These are phyloP conservation scores for Blastobotrys arbuscula DNA, from an alignment of 1,139 yeast genomes.

Conservation along the genomic window DNA sequence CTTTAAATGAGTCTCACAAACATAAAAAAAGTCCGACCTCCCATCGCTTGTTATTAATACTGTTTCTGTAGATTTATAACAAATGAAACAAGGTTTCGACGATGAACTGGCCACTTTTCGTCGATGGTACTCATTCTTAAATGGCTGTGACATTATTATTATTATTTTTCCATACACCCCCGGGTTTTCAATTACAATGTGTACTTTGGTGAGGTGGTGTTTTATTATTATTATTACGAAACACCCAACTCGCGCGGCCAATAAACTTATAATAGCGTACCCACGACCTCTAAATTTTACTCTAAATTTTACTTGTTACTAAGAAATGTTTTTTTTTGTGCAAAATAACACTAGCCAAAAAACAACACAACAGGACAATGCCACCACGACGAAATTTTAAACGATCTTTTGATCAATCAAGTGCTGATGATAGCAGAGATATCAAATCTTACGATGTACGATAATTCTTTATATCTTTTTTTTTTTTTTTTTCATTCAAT, in stretches of 20 bases:
- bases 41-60: conserved; percentile 53
- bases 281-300: no score
- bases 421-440: not conserved
- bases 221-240: no score
- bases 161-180: no score
- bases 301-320: no score
- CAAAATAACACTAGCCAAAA: no score
- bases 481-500: not conserved
- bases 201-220: no score
- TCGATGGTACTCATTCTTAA: conserved; percentile 48
- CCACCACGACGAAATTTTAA: not conserved
- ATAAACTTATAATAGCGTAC: no score
- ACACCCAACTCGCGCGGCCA: no score
- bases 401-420: not conserved
- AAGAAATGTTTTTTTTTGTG: no score
- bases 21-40: conserved; percentile 57
- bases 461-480: no score
- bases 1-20: conserved; percentile 57
- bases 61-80: conserved; percentile 58
- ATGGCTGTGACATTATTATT: conserved; percentile 22
- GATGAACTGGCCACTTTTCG: conserved; percentile 55
- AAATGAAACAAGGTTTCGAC: conserved; percentile 56
- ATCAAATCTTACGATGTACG: not conserved
- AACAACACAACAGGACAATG: no score
- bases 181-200: no score